Conservation (phyloP, 371 early-diverging fungal species). For the Mucor ambiguus region DNA sequence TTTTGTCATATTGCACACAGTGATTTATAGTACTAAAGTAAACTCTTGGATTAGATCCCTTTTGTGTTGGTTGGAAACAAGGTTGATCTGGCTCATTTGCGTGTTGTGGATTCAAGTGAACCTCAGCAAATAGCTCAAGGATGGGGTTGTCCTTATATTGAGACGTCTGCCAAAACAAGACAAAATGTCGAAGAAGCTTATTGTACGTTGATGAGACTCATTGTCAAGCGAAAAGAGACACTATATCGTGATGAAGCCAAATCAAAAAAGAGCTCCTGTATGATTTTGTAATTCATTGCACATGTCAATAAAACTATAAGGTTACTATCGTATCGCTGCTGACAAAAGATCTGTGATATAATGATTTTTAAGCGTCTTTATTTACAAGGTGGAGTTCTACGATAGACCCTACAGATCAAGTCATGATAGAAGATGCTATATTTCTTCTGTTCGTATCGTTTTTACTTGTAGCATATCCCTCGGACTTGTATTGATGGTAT, state of each 20-base stretch:
- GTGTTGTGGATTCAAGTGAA: constrained; percentile 69
- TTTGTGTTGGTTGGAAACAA: constrained; percentile 88
- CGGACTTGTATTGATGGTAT: constrained; percentile 9
- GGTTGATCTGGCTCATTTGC: constrained; percentile 70
- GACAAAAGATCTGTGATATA: not conserved
- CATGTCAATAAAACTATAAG: not conserved
- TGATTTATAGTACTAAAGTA: not conserved
- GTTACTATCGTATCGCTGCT: not conserved
- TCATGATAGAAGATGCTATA: constrained; percentile 8
- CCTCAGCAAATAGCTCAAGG: constrained; percentile 68
- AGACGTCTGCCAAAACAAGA: constrained; percentile 85
- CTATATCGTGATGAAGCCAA: constrained; percentile 46
- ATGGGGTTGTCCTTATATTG: constrained; percentile 82
- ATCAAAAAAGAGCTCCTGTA: constrained; percentile 54
- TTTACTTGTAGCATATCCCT: constrained; percentile 12
- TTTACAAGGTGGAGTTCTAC: not conserved
- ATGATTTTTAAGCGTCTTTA: not conserved
- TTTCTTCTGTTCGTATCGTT: not conserved
- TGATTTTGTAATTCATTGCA: constrained; percentile 37
- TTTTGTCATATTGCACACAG: not conserved
- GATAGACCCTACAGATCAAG: not conserved
- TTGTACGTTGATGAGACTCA: constrained; percentile 70
- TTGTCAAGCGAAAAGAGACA: constrained; percentile 60
- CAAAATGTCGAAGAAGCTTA: constrained; percentile 82
- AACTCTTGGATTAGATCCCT: too few relatives aligned